Percentiles rank a stretch among this genome's conserved stretches.
These are phyloP conservation scores for Dissophora ornata DNA, from an alignment of 192 early-diverging fungal species.

Conservation along the genomic window DNA sequence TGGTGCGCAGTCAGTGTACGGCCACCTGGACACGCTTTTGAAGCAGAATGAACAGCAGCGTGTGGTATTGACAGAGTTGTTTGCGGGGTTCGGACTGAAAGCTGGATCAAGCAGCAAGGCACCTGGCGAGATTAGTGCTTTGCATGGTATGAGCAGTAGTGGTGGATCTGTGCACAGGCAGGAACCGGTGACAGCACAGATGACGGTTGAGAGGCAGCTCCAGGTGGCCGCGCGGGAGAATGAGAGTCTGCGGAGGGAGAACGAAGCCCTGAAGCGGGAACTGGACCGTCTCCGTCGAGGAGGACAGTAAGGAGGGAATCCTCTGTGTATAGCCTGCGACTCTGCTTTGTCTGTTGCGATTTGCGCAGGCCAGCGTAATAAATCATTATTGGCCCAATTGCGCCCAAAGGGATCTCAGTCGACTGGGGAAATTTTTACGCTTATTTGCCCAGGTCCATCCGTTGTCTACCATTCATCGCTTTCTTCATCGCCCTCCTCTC, in stretches of 20 bases:
- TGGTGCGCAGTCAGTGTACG: constrained; percentile 13
- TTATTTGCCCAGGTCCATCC: too few species aligned
- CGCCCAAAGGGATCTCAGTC: too few species aligned
- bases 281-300: constrained; percentile 42
- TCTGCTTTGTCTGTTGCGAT: too few species aligned
- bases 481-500: too few species aligned
- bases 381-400: too few species aligned
- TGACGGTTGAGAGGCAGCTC: constrained; percentile 36
- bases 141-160: background rate
- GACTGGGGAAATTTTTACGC: too few species aligned
- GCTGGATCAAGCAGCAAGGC: too few species aligned
- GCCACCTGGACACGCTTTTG: constrained; percentile 55
- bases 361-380: too few species aligned
- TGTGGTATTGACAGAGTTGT: constrained; percentile 53
- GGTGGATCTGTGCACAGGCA: constrained; percentile 15
- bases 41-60: constrained; percentile 63
- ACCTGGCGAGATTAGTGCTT: too few species aligned
- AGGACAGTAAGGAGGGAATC: background rate
- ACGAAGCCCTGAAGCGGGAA: constrained; percentile 48
- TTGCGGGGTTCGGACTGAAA: constrained; percentile 33
- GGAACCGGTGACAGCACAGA: background rate
- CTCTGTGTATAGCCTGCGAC: too few species aligned
- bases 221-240: constrained; percentile 43
- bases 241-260: constrained; percentile 46
- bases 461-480: too few species aligned